Evolutionary conservation across 768 basidiomycete species (phyloP).

Genomic region (Cystofilobasidium capitatum): DNA sequence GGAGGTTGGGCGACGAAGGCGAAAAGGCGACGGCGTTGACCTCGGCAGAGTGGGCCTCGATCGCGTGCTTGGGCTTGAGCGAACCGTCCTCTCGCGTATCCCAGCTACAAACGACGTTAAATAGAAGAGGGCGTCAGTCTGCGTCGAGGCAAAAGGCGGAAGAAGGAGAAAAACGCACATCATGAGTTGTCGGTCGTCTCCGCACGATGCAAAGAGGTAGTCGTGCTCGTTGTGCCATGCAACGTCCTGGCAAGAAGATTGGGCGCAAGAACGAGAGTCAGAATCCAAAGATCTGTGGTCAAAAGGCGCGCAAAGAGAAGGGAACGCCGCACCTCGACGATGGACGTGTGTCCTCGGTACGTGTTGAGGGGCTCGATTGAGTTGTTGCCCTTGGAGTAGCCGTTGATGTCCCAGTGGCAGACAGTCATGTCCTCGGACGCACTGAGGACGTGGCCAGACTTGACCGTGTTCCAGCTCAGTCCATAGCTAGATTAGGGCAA

Average conservation of each 20-base stretch:
- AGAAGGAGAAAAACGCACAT: conserved; percentile 50
- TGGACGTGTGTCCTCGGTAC: conserved; percentile 79
- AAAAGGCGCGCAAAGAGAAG: neutral
- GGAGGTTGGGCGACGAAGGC: conserved; percentile 63
- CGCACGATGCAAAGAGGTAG: conserved; percentile 82
- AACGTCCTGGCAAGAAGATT: conserved; percentile 65
- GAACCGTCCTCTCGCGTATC: conserved; percentile 56
- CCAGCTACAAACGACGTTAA: conserved; percentile 53
- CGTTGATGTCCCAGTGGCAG: conserved; percentile 91
- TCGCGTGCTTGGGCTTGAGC: conserved; percentile 55
- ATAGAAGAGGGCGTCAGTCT: too few species aligned
- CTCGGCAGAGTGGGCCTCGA: conserved; percentile 82
- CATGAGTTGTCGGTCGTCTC: conserved; percentile 89
- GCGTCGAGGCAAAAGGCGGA: neutral
- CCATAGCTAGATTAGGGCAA: conserved; percentile 59
- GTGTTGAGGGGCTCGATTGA: conserved; percentile 73
- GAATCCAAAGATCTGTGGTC: neutral
- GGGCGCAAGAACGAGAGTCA: too few species aligned
- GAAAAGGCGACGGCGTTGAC: conserved; percentile 86
- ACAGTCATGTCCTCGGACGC: conserved; percentile 94
- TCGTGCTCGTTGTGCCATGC: conserved; percentile 84
- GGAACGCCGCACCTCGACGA: conserved; percentile 65
- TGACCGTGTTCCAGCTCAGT: conserved; percentile 79
- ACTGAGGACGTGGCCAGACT: conserved; percentile 72
- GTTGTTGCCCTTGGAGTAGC: conserved; percentile 65